Evolutionary conservation across 306 rosid genomes (phyloP).

Genomic region (Cucumis cinereus): DNA sequence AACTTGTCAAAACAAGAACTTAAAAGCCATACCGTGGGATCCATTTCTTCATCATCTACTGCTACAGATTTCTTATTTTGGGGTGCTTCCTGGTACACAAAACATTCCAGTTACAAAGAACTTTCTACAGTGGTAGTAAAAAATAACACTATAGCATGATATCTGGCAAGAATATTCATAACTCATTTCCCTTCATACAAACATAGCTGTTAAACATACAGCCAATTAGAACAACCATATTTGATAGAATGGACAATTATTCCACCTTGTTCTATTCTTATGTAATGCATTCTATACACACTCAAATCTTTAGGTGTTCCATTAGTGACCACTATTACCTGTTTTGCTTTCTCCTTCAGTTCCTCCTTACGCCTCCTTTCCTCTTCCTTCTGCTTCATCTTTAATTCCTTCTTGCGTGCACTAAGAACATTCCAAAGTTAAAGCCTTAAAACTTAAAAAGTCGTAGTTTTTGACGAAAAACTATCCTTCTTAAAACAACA

Average conservation of each 20-base stretch:
- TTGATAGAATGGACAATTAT: background rate
- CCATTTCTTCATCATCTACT: constrained; percentile 76
- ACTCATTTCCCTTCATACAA: no score
- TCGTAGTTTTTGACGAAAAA: background rate
- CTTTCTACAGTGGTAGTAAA: background rate
- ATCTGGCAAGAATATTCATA: background rate
- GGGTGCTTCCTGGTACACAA: constrained; percentile 41
- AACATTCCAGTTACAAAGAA: background rate
- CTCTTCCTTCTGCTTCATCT: constrained; percentile 63
- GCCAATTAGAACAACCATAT: background rate
- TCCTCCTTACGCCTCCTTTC: constrained; percentile 62
- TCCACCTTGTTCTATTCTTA: background rate
- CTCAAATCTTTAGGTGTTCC: background rate
- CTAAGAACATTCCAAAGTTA: constrained; percentile 19
- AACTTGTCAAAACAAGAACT: background rate
- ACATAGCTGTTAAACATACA: background rate
- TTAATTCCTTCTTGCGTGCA: constrained; percentile 61
- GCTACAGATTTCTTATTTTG: constrained; percentile 39
- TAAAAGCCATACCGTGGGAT: constrained; percentile 53
- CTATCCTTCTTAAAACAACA: background rate
- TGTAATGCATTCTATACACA: background rate
- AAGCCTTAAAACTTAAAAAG: background rate
- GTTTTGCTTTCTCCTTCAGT: constrained; percentile 64
- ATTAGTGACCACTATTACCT: constrained; percentile 20
- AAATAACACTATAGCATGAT: background rate